Percentiles rank a stretch among this genome's conserved stretches.
phyloP scores from a whole-genome alignment of 2,329 filamentous ascomycete species.

The Ustulina deusta region DNA sequence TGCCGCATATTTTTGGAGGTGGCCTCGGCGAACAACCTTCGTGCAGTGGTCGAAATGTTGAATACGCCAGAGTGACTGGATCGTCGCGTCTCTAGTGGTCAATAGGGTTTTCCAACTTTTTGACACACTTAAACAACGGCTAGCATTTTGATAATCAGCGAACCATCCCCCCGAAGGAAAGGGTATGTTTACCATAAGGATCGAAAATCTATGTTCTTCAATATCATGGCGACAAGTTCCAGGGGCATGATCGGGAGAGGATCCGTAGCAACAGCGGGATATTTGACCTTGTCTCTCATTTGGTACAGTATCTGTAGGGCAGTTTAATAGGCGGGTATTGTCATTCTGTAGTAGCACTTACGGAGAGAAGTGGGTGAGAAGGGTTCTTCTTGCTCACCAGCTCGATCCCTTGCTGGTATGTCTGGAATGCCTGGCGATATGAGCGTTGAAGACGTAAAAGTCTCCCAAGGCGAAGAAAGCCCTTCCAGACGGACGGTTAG shows the following conservation, averaged over 20 bases:
- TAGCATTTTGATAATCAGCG: slow-evolving; percentile 29
- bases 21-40: not conserved
- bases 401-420: slow-evolving; percentile 45
- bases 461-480: slow-evolving; percentile 48
- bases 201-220: slow-evolving; percentile 42
- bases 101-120: slow-evolving; percentile 45
- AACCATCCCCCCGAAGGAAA: not conserved
- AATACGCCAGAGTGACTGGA: slow-evolving; percentile 43
- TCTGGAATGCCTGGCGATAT: slow-evolving; percentile 39
- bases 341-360: slow-evolving; percentile 30
- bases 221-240: slow-evolving; percentile 47
- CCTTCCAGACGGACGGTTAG: slow-evolving; percentile 39
- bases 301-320: slow-evolving; percentile 35
- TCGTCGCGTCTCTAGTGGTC: slow-evolving; percentile 29
- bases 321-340: slow-evolving; percentile 16
- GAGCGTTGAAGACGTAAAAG: slow-evolving; percentile 42
- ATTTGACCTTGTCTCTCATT: slow-evolving; percentile 40
- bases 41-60: slow-evolving; percentile 37
- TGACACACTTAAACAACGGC: slow-evolving; percentile 46
- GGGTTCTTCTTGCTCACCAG: slow-evolving; percentile 45
- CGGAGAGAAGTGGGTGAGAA: slow-evolving; percentile 41
- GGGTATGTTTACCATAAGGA: slow-evolving; percentile 41
- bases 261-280: slow-evolving; percentile 39
- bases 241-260: slow-evolving; percentile 44
- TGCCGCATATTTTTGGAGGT: slow-evolving; percentile 25